These are phyloP conservation scores for Dillenia turbinata DNA, from an alignment of 164 flowering plant genomes.

Conservation along the genomic window DNA sequence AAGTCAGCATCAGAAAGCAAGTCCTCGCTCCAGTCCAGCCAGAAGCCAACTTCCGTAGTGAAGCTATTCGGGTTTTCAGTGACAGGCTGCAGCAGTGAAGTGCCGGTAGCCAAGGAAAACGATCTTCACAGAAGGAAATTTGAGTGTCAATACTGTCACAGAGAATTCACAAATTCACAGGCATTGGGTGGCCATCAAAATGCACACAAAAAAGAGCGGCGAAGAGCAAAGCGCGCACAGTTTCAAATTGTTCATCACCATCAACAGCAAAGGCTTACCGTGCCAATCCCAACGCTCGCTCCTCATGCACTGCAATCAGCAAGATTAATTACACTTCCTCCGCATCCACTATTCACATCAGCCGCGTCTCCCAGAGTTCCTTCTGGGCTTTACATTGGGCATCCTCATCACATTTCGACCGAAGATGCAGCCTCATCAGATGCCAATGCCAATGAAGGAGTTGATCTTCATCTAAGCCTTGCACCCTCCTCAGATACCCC, in stretches of 20 bases:
- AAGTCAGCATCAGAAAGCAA: conserved; percentile 1
- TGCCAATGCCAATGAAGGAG: conserved; percentile 11
- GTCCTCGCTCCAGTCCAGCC: not conserved
- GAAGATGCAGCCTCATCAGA: conserved; percentile 1
- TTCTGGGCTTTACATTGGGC: conserved; percentile 18
- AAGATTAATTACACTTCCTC: conserved; percentile 14
- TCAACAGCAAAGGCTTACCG: conserved; percentile 13
- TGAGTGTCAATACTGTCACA: conserved; percentile 48
- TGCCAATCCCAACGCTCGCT: conserved; percentile 14
- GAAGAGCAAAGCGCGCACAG: conserved; percentile 31
- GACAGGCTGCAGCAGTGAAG: conserved; percentile 6
- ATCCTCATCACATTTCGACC: conserved; percentile 9
- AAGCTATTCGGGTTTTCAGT: conserved; percentile 44
- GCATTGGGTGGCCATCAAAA: conserved; percentile 70
- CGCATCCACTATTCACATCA: conserved; percentile 14
- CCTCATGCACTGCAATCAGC: conserved; percentile 24
- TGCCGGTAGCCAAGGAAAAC: conserved; percentile 1
- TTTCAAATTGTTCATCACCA: conserved; percentile 20
- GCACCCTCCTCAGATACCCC: conserved; percentile 17
- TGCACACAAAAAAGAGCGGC: conserved; percentile 58
- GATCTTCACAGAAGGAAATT: conserved; percentile 20
- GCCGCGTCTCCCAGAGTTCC: conserved; percentile 15
- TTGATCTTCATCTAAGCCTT: conserved; percentile 43
- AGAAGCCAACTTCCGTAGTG: conserved; percentile 16
- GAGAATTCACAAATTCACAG: conserved; percentile 53